Percentiles rank a stretch among this genome's conserved stretches.
Conservation (phyloP, 116 monocot genomes). For the Cymodocea nodosa region DNA sequence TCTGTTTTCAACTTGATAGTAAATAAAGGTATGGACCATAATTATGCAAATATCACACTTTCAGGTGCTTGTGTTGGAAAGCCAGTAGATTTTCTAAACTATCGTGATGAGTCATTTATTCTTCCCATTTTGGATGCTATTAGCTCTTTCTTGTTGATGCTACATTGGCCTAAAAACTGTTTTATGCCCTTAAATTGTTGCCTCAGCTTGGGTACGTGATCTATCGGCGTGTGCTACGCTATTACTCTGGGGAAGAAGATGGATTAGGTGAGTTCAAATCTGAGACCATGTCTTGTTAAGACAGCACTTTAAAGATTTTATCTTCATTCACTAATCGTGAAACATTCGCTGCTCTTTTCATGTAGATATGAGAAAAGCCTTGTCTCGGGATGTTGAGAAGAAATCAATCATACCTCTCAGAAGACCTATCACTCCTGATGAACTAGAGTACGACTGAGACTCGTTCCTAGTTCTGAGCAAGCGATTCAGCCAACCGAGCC, state of each 20-base stretch:
- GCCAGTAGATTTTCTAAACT: too few species aligned
- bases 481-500: too few species aligned
- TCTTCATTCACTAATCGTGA: background rate
- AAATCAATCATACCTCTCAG: conserved; percentile 52
- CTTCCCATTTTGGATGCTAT: too few species aligned
- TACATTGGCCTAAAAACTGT: background rate
- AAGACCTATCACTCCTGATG: conserved; percentile 17
- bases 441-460: conserved; percentile 22
- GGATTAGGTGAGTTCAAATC: conserved; percentile 37
- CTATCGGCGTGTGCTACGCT: conserved; percentile 81
- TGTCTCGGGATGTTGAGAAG: conserved; percentile 73
- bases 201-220: conserved; percentile 78
- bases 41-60: too few species aligned
- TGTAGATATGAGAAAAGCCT: conserved; percentile 29
- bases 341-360: background rate
- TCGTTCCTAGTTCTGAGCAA: too few species aligned
- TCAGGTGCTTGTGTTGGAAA: too few species aligned
- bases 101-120: too few species aligned
- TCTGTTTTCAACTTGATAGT: background rate
- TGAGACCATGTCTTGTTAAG: too few species aligned
- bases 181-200: background rate
- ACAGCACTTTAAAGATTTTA: background rate
- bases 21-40: too few species aligned
- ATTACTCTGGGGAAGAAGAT: conserved; percentile 98
- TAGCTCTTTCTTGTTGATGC: background rate